These are phyloP conservation scores for Cenchrus purpureus DNA, from an alignment of 176 grass and related monocot genomes.

Conservation along the genomic window DNA sequence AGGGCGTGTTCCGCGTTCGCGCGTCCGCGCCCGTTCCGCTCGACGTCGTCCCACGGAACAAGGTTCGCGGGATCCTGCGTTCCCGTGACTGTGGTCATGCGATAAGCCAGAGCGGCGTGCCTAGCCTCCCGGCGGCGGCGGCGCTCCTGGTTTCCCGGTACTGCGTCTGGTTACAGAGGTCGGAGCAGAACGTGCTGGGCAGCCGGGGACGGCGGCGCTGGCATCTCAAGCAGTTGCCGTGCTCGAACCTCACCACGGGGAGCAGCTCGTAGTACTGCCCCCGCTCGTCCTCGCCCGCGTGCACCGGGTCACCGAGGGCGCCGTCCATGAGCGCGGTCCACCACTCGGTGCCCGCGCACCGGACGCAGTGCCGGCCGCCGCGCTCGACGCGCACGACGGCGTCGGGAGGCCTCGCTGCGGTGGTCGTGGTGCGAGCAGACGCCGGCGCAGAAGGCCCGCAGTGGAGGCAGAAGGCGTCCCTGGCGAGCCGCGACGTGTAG, in stretches of 20 bases:
- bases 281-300: neutral
- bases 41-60: too few species aligned
- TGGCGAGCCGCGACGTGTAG: neutral
- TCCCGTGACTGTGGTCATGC: too few species aligned
- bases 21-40: too few species aligned
- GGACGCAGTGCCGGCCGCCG: neutral
- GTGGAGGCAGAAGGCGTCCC: constrained; percentile 23
- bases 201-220: neutral
- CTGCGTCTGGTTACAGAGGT: neutral
- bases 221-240: neutral
- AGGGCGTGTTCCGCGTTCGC: too few species aligned
- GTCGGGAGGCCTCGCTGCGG: neutral
- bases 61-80: too few species aligned
- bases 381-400: neutral
- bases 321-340: neutral
- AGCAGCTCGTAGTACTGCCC: neutral
- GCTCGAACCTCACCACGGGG: neutral
- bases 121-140: neutral
- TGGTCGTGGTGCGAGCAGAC: neutral
- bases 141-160: neutral
- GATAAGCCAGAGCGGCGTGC: neutral
- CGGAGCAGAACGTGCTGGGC: neutral
- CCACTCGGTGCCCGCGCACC: neutral
- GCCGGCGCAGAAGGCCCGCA: neutral
- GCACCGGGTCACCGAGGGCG: neutral